Evolutionary conservation across 2,329 filamentous ascomycete species (phyloP), one percentile per base, ranked within the genome.

Genomic region (Dryadomyces quercivorus): DNA sequence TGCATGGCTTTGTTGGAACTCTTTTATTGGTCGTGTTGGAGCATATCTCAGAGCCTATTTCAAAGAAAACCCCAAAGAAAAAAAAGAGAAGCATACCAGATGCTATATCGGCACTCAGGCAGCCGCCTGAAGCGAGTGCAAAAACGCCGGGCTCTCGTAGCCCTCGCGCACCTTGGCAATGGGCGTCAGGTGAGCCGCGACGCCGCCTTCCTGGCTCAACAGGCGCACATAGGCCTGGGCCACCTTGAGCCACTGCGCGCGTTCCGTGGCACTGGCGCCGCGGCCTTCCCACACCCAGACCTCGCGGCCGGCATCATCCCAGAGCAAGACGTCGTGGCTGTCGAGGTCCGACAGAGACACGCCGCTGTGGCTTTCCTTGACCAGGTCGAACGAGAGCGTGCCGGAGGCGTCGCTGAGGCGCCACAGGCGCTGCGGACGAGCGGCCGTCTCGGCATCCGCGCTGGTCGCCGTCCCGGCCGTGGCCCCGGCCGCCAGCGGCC

Each of bases 221-320:
- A 69, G 69, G 12, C 69, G 67, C 50, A 79, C 63, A 59, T 83
- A 83, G 5, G 70, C 69, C 66, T 82, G 75, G n/a, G 77, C 75
- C 5, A 81, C 73, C 56, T 71, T 72, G 48, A 83, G 65, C 83
- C 83, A 86, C 63, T 71, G 70, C 5, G 76, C 73, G 64, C 74
- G 82, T 67, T 86, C 83, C 1, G 65, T 67, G 38, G 67, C 66
- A 63, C 81, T 85, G 9, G 82, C 81, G 1, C 70, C 69, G 2
- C 67, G 66, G 0, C 83, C 83, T 61, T 84, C 75, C 83, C 83
- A 86, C 2, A 86, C 79, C 81, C 82, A 86, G 38, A 86, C 69
- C 8, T 68, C 68, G 51, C 65, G 74, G 7, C 81, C 80, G 0
- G 70, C 72, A 59, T 83, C 80, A 57, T 78, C 75, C 20, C 84